These are phyloP conservation scores for Alternaria brassicae DNA, from an alignment of 2,329 filamentous ascomycete genomes.

Conservation along the genomic window DNA sequence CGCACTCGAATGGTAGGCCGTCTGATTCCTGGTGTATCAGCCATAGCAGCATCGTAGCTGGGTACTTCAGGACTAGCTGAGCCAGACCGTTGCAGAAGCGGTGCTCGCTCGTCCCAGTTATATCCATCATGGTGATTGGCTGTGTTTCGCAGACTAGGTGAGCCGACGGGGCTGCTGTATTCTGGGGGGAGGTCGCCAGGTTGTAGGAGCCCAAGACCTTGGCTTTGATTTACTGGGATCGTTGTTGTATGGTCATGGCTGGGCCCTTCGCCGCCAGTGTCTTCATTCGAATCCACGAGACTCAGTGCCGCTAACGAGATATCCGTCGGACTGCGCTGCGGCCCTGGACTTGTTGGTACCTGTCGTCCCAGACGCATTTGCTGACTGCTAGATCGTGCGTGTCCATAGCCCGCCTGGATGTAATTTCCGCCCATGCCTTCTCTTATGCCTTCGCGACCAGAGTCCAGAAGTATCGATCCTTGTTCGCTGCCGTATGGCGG, in stretches of 20 bases:
- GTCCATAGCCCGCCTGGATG: constrained; percentile 60
- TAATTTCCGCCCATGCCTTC: constrained; percentile 61
- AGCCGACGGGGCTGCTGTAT: constrained; percentile 55
- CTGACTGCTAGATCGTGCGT: constrained; percentile 77
- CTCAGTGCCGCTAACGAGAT: constrained; percentile 91
- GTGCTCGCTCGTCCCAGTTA: constrained; percentile 59
- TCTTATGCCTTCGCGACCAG: constrained; percentile 65
- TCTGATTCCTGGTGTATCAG: constrained; percentile 63
- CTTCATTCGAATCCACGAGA: constrained; percentile 69
- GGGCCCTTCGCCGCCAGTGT: constrained; percentile 74
- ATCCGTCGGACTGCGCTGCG: constrained; percentile 88
- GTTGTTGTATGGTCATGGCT: constrained; percentile 53
- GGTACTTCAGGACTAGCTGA: constrained; percentile 71
- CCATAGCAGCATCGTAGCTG: constrained; percentile 79
- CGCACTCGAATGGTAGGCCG: constrained; percentile 34
- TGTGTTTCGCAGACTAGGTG: constrained; percentile 61
- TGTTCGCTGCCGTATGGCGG: constrained; percentile 97
- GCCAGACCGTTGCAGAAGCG: constrained; percentile 44
- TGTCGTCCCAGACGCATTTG: constrained; percentile 73
- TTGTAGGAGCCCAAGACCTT: constrained; percentile 46
- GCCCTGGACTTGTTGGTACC: constrained; percentile 84
- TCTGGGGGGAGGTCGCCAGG: constrained; percentile 57
- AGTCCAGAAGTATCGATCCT: constrained; percentile 92
- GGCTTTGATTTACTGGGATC: constrained; percentile 18
- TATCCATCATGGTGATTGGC: constrained; percentile 52